These are phyloP conservation scores for Blastomyces gilchristii DNA, from an alignment of 2,329 filamentous ascomycete genomes.

Conservation along the genomic window DNA sequence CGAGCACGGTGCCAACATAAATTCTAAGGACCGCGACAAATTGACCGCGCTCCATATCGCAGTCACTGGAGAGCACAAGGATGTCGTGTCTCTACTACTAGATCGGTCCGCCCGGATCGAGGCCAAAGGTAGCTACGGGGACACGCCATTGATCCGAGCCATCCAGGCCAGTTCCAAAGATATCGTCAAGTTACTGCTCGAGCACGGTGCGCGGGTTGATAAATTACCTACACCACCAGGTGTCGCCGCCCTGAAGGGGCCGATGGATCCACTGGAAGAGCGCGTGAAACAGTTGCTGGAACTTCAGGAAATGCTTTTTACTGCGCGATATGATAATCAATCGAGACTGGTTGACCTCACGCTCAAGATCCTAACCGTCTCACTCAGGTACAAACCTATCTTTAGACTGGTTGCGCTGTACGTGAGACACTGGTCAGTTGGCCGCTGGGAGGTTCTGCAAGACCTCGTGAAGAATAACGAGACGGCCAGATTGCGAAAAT, in stretches of 20 bases:
- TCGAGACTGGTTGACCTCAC: conserved; percentile 14
- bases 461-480: conserved; percentile 18
- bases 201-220: conserved; percentile 15
- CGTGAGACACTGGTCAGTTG: conserved; percentile 16
- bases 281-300: conserved; percentile 18
- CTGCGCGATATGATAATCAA: conserved; percentile 13
- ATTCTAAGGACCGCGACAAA: conserved; percentile 27
- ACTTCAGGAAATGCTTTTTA: conserved; percentile 16
- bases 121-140: conserved; percentile 10
- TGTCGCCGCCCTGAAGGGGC: conserved; percentile 15
- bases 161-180: conserved; percentile 14
- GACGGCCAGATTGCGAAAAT: conserved; percentile 17
- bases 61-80: conserved; percentile 14
- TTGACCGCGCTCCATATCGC: conserved; percentile 20
- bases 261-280: conserved; percentile 17
- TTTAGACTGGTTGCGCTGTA: conserved; percentile 17
- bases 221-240: conserved; percentile 14
- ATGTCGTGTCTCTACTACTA: conserved; percentile 16
- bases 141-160: conserved; percentile 19
- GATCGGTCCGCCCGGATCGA: conserved; percentile 15
- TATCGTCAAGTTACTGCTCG: conserved; percentile 17
- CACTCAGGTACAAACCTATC: conserved; percentile 14
- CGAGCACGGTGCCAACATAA: conserved; percentile 37
- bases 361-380: conserved; percentile 14
- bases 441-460: conserved; percentile 21